phyloP scores from a whole-genome alignment of 192 early-diverging fungal genomes.

The Radiomyces spectabilis region DNA sequence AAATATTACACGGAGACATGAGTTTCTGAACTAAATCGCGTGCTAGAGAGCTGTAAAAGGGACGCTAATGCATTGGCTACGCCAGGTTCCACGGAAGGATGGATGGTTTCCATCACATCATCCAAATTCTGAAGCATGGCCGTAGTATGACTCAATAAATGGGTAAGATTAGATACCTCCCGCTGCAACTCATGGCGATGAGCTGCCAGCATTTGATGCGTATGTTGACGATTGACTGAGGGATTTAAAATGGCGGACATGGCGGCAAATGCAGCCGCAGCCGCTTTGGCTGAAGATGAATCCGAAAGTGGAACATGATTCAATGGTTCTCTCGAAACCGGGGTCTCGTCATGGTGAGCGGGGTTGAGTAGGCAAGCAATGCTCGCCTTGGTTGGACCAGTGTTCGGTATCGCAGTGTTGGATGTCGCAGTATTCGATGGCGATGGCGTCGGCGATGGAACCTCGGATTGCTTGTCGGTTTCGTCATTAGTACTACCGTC shows the following conservation, averaged over 20 bases:
- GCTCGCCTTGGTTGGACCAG: background rate
- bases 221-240: slow-evolving; percentile 13
- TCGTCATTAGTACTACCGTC: too few relatives aligned
- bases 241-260: slow-evolving; percentile 27
- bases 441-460: slow-evolving; percentile 1
- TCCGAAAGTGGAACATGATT: too few relatives aligned
- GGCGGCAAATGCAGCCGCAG: slow-evolving; percentile 18
- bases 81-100: background rate
- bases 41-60: background rate
- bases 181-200: slow-evolving; percentile 48
- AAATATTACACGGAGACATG: background rate
- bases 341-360: too few relatives aligned
- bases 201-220: slow-evolving; percentile 40
- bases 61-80: background rate
- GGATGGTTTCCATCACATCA: slow-evolving; percentile 33
- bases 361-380: slow-evolving; percentile 23
- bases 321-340: too few relatives aligned
- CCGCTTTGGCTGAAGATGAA: background rate
- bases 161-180: slow-evolving; percentile 44
- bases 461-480: background rate
- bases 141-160: slow-evolving; percentile 41
- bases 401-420: too few relatives aligned
- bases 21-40: background rate
- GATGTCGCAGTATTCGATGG: too few relatives aligned
- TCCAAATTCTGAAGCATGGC: slow-evolving; percentile 47